Base-by-base conservation (phyloP, 2,329 filamentous ascomycete species). In the Tympanopsis confertula region DNA sequence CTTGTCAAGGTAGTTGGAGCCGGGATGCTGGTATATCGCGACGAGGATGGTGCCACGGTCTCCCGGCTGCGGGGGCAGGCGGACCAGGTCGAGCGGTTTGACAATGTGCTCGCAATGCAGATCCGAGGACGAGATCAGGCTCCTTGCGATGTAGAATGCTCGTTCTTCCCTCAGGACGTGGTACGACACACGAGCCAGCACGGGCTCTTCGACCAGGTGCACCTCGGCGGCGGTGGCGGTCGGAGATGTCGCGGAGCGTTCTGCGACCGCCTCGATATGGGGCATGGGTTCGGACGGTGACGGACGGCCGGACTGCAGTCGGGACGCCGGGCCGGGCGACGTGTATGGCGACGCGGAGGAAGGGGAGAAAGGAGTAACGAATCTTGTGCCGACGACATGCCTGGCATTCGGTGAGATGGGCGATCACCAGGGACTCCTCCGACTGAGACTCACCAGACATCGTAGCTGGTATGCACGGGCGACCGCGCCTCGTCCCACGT, bases 101-200 rank as follows among this genome's bases (percentile, higher is more conserved):
- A 86, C 74, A 42, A 91, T 88, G 53, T 93, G 85, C 39, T 76
- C 69, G 43, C 77, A 81, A 17, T 79, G 64, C 1, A 81, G 80
- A 52, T 93, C 86, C 19, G 77, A 78, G 13, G 78, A 77, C 39
- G 73, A 67, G 28, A 79, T 76, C 36, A 94, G 66, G 42, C 68
- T 75, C 57, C 82, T 86, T 51, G 80, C 76, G 46, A 91, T 83
- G 49, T 94, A 84, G 51, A 83, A 95, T 40, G 89, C 82, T 43
- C 88, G 71, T 63, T 96, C 88, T 47, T 95, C 76, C 5, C 88
- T 78, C 38, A 94, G 65, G 13, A 81, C 71, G 58, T 94, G 86
- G 43, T 75, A 80, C 0, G 88, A 94, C 33, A 95, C 69, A 17
- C 86, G 78, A 32, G 87, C 89, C 19, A 94, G 67, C 4, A 95